Evolutionary conservation across 371 early-diverging fungal species (phyloP).

Genomic region (Mortierella sp.): DNA sequence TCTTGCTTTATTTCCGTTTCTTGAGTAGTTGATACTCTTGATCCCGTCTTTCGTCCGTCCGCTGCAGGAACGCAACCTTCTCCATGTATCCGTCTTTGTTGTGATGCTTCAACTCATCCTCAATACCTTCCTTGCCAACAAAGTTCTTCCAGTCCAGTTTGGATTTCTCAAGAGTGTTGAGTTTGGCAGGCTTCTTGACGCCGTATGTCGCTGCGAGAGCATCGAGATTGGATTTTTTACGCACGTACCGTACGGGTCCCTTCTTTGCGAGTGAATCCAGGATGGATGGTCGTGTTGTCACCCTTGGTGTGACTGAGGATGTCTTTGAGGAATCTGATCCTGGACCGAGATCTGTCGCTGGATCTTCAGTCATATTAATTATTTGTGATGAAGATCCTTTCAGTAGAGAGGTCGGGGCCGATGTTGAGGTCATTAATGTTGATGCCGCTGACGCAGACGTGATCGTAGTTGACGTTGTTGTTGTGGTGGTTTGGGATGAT

Average conservation of each 20-base stretch:
- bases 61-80: conserved; percentile 51
- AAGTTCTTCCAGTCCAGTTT: conserved; percentile 77
- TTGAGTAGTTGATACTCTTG: conserved; percentile 25
- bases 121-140: conserved; percentile 74
- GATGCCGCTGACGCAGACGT: background rate
- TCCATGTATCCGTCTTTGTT: conserved; percentile 74
- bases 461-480: background rate
- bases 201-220: conserved; percentile 71
- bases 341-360: background rate
- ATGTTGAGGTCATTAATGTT: background rate
- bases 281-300: conserved; percentile 27
- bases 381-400: no score
- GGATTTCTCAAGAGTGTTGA: conserved; percentile 79
- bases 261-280: conserved; percentile 18
- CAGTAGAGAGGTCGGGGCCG: background rate
- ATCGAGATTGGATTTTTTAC: conserved; percentile 64
- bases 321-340: background rate
- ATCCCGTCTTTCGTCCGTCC: conserved; percentile 43
- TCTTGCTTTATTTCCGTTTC: conserved; percentile 18
- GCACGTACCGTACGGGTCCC: conserved; percentile 47
- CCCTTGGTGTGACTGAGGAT: conserved; percentile 1
- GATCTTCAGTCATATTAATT: conserved; percentile 2
- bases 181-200: conserved; percentile 71
- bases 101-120: conserved; percentile 72
- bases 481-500: background rate